These are phyloP conservation scores for Lactarius quietus DNA, from an alignment of 768 basidiomycete species.

Conservation along the genomic window DNA sequence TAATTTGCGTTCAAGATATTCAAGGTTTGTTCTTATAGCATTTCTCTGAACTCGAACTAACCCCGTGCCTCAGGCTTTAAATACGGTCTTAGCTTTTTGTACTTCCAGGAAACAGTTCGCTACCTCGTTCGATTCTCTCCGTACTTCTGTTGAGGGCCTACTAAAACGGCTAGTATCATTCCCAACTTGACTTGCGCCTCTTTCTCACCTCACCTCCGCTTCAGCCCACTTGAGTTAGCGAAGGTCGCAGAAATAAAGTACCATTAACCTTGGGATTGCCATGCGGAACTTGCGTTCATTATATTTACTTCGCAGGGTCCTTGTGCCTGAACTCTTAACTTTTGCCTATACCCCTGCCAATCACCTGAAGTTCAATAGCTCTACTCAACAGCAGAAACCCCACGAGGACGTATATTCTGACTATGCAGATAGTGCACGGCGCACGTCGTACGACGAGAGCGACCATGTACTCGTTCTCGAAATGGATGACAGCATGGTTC, in stretches of 20 bases:
- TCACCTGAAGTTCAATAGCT: slow-evolving; percentile 53
- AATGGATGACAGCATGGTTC: slow-evolving; percentile 44
- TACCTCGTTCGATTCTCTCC: slow-evolving; percentile 70
- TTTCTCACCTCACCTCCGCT: slow-evolving; percentile 2
- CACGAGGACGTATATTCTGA: not conserved
- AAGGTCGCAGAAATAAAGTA: slow-evolving; percentile 85
- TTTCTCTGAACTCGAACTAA: not conserved
- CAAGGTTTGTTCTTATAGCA: slow-evolving; percentile 6
- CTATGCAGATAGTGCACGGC: slow-evolving; percentile 24
- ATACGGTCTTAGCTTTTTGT: slow-evolving; percentile 85
- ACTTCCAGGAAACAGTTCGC: slow-evolving; percentile 78
- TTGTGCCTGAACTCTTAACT: slow-evolving; percentile 76
- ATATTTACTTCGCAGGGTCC: slow-evolving; percentile 45
- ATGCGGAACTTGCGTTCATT: not conserved
- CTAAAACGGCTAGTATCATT: slow-evolving; percentile 58
- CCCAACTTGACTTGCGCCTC: not conserved
- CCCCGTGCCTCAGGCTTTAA: slow-evolving; percentile 57
- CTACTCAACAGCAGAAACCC: slow-evolving; percentile 40
- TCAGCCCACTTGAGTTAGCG: slow-evolving; percentile 71
- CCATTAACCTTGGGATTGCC: slow-evolving; percentile 3
- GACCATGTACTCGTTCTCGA: slow-evolving; percentile 51
- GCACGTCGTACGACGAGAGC: slow-evolving; percentile 35
- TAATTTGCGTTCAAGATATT: slow-evolving; percentile 13
- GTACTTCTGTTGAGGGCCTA: slow-evolving; percentile 75
- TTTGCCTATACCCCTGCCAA: slow-evolving; percentile 76